Base-by-base conservation (phyloP, 2,329 filamentous ascomycete species). In the Cytospora paraplurivora region DNA sequence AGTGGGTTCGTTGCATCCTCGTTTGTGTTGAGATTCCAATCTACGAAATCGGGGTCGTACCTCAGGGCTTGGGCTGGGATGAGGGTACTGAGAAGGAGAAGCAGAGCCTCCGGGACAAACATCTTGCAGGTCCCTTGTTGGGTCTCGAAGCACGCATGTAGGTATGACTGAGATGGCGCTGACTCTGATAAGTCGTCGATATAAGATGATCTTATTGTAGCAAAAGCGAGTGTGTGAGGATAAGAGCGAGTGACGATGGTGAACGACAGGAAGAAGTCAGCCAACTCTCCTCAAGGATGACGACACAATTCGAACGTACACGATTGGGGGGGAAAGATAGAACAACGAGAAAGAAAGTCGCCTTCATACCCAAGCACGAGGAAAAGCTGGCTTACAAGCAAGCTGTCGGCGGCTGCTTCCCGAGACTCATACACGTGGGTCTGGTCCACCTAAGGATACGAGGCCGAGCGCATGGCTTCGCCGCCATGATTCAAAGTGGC, bases 1-100 rank as follows among this genome's bases (percentile, higher is more conserved):
- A 82, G 72, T 1, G 83, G 82, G 58, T 80, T 69, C 1, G 70
- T 75, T 4, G 84, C 81, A 47, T 77, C 73, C 67, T 81, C 68
- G 69, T 86, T 86, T 64, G 59, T 57, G 63, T 69, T 69, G 32
- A 69, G 58, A 49, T 69, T 69, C 54, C 66, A 63, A 4, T 62
- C 62, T 19, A 44, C 57, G 27, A 62, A 69, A 10, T 66, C 57
- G n/a, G 60, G 56, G 12, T 68, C 65, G 49, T 67, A 69, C 38
- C 54, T 61, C 49, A 64, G 57, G 7, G 61, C 64, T 37, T 56
- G 47, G 49, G 49, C 57, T 7, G 62, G 52, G 32, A 61, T 33
- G 51, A 67, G 61, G 13, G 66, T 17, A 32, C 62, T 57, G 44
- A 63, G 55, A 32, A 70, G 62, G 58, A 71, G 58, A 27, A 65